Base-by-base conservation (phyloP, 176 grass and related monocot species). In the Carex kokanica region DNA sequence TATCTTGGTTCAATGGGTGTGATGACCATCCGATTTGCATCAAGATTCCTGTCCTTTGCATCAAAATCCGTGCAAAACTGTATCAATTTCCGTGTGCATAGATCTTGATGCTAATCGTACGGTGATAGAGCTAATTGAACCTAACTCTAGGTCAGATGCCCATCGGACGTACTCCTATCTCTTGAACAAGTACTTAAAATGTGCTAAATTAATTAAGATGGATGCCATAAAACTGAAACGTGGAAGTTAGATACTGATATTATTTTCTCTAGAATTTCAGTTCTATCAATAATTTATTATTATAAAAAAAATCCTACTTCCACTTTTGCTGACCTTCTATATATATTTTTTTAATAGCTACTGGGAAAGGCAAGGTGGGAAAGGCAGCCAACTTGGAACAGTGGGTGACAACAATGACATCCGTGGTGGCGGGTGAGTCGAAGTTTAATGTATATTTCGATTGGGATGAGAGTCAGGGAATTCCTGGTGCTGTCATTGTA, bases 401-500 rank as follows among this genome's bases (percentile, higher is more conserved):
- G 69, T 90, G 89, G 85, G 12, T 91, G 58, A 78, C 51, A 2
- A 86, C 54, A 32, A 40, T 90, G 72, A 81, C 91, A 49, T 60
- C 86, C 12, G 5, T 94, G 21, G 84, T 86, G 1, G 81, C 86
- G 3, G 89, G 89, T 1, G 94, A 97, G 66, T 92, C 89, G 11
- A 88, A 84, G 41, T 94, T 92, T 64, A 72, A 45, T 0, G 69
- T 94, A 27, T 85, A 80, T 7, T 93, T 93, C 81, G 17, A 85
- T 9, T 97, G 94, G 94, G 91, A 97, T 24, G 89, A 88, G 41
- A 91, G 85, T 51, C 83, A 78, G 0, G 94, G 91, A 0, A 90
- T 90, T 0, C 94, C 94, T 0, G 89, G 91, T 17, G 91, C 94
- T 40, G 12, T 97, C 70, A 43, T 97, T 61, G 87, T 97, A 36